A percentile compares a stretch with the other conserved stretches of the same genome.
Evolutionary conservation across 768 basidiomycete species (phyloP).

Genomic region (Rhizopogon rudus): DNA sequence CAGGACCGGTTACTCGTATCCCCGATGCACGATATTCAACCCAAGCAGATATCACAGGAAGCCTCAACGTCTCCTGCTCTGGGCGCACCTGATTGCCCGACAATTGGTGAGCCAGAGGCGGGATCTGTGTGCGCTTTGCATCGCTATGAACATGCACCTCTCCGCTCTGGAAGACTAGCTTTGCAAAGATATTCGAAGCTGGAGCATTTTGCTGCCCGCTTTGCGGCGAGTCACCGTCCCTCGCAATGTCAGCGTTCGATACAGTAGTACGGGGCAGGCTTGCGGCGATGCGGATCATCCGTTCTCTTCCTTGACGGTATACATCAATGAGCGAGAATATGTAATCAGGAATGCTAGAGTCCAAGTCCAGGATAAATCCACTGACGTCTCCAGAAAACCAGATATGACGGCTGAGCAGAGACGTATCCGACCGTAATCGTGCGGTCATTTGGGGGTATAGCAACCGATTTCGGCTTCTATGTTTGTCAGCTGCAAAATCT

Average conservation of each 20-base stretch:
- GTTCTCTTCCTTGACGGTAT: slow-evolving; percentile 75
- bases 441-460: slow-evolving; percentile 81
- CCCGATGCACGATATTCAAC: slow-evolving; percentile 70
- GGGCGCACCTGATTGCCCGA: slow-evolving; percentile 18
- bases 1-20: slow-evolving; percentile 37
- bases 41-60: slow-evolving; percentile 81
- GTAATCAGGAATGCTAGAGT: slow-evolving; percentile 73
- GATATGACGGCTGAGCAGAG: slow-evolving; percentile 44
- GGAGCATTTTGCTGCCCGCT: slow-evolving; percentile 26
- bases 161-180: slow-evolving; percentile 80
- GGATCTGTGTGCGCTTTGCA: slow-evolving; percentile 34
- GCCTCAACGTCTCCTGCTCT: slow-evolving; percentile 58
- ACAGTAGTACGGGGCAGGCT: slow-evolving; percentile 37
- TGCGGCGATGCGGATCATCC: slow-evolving; percentile 63
- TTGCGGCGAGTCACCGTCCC: slow-evolving; percentile 12
- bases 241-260: slow-evolving; percentile 3
- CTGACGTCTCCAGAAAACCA: slow-evolving; percentile 68
- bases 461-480: slow-evolving; percentile 66
- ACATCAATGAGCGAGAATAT: slow-evolving; percentile 83
- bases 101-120: slow-evolving; percentile 28
- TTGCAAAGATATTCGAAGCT: slow-evolving; percentile 57
- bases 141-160: slow-evolving; percentile 69
- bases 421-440: slow-evolving; percentile 54
- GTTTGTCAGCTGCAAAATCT: slow-evolving; percentile 69
- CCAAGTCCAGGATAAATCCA: slow-evolving; percentile 82